These are phyloP conservation scores for Zoysia japonica DNA, from an alignment of 176 grass and related monocot species.

Conservation along the genomic window DNA sequence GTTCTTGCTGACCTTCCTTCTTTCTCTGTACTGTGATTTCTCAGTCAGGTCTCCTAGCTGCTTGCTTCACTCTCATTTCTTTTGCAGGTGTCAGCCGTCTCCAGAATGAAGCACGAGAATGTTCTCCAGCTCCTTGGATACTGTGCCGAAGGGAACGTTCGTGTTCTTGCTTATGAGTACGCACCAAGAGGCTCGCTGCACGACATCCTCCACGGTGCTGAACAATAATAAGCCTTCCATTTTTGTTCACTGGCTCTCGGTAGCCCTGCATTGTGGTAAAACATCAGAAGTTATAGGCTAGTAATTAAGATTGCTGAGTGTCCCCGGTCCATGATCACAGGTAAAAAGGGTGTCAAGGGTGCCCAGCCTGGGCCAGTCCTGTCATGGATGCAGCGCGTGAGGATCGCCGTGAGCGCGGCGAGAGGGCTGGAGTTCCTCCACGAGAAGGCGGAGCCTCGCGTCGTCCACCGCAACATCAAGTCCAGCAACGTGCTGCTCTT, in stretches of 20 bases:
- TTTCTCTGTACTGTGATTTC: constrained; percentile 1
- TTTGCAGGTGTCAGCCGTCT: constrained; percentile 68
- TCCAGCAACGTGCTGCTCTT: constrained; percentile 89
- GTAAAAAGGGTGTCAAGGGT: constrained; percentile 81
- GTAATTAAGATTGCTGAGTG: background rate
- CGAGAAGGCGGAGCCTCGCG: constrained; percentile 69
- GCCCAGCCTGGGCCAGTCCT: constrained; percentile 66
- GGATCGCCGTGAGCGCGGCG: constrained; percentile 61
- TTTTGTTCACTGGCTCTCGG: background rate
- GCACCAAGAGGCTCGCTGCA: constrained; percentile 81
- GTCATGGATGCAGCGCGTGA: constrained; percentile 67
- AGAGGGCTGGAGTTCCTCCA: constrained; percentile 77
- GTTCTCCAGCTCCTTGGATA: constrained; percentile 75
- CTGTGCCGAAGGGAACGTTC: constrained; percentile 57
- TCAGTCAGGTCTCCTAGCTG: background rate
- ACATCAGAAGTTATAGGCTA: background rate
- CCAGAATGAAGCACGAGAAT: constrained; percentile 83
- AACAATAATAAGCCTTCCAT: constrained; percentile 8
- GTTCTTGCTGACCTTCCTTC: constrained; percentile 21
- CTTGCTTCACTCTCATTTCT: constrained; percentile 15
- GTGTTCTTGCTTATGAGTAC: constrained; percentile 83
- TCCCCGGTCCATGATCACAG: constrained; percentile 32
- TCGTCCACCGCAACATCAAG: constrained; percentile 88
- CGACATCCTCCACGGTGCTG: constrained; percentile 79
- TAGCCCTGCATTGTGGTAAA: constrained; percentile 5